Evolutionary conservation across 768 basidiomycete genomes (phyloP).

Genomic region (Ramaria rubella): DNA sequence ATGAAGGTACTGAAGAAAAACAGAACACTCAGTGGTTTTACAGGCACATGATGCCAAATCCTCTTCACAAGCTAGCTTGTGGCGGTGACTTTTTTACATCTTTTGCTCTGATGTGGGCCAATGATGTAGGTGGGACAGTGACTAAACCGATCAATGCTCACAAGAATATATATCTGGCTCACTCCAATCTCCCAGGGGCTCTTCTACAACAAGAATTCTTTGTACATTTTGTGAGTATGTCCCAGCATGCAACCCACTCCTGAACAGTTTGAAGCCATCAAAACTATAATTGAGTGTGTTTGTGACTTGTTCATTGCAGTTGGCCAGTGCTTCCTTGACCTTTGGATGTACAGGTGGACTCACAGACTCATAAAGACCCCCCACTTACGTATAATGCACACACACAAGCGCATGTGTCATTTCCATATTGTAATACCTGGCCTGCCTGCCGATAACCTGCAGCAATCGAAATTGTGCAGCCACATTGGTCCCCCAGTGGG

Average conservation of each 20-base stretch:
- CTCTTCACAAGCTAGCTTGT: background rate
- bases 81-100: conserved; percentile 3
- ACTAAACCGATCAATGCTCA: conserved; percentile 12
- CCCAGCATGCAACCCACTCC: conserved; percentile 28
- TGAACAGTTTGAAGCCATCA: conserved; percentile 34
- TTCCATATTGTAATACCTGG: background rate
- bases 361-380: conserved; percentile 11
- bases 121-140: conserved; percentile 13
- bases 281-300: conserved; percentile 26
- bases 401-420: background rate
- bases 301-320: no score
- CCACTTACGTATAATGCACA: conserved; percentile 9
- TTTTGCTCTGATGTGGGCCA: conserved; percentile 4
- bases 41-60: conserved; percentile 9
- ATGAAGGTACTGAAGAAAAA: background rate
- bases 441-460: no score
- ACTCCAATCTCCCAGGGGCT: conserved; percentile 1
- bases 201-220: conserved; percentile 2
- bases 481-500: no score
- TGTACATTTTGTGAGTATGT: conserved; percentile 20
- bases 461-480: no score
- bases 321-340: no score
- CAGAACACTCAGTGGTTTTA: background rate
- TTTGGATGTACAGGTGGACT: conserved; percentile 6
- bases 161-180: conserved; percentile 3